phyloP scores from a whole-genome alignment of 1,139 yeast species.

The Saccharomyces hybrid region DNA sequence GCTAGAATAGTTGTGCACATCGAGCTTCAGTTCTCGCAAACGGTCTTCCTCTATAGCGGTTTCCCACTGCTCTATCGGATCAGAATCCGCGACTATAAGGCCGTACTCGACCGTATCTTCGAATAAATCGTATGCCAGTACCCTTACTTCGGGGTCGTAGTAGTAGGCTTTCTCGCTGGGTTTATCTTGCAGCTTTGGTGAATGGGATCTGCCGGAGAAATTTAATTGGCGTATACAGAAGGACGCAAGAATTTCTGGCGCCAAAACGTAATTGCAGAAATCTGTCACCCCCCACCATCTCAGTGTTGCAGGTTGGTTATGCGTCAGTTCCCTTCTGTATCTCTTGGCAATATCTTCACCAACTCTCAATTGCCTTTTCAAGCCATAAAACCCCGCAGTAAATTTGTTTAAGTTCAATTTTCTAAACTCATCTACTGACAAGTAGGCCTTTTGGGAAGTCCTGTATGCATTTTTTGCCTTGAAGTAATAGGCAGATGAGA shows the following conservation, averaged over 20 bases:
- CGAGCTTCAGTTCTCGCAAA: conserved; percentile 2
- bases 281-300: conserved; percentile 55
- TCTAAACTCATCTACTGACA: conserved; percentile 45
- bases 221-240: conserved; percentile 44
- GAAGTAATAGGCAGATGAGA: conserved; percentile 43
- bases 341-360: conserved; percentile 36
- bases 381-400: conserved; percentile 56
- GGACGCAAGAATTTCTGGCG: conserved; percentile 54
- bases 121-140: conserved; percentile 42
- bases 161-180: not conserved
- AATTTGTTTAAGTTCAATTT: conserved; percentile 42
- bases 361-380: conserved; percentile 48
- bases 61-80: conserved; percentile 28
- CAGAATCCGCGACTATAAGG: conserved; percentile 21
- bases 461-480: conserved; percentile 39
- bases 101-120: conserved; percentile 53
- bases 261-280: conserved; percentile 51
- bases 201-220: conserved; percentile 7
- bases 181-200: conserved; percentile 13
- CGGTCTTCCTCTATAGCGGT: conserved; percentile 6
- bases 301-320: conserved; percentile 39
- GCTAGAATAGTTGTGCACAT: not conserved
- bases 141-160: conserved; percentile 18
- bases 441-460: conserved; percentile 37
- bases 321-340: conserved; percentile 31